These are phyloP conservation scores for Mollisiaceae sp. DNA, from an alignment of 2,329 filamentous ascomycete species.

Conservation along the genomic window DNA sequence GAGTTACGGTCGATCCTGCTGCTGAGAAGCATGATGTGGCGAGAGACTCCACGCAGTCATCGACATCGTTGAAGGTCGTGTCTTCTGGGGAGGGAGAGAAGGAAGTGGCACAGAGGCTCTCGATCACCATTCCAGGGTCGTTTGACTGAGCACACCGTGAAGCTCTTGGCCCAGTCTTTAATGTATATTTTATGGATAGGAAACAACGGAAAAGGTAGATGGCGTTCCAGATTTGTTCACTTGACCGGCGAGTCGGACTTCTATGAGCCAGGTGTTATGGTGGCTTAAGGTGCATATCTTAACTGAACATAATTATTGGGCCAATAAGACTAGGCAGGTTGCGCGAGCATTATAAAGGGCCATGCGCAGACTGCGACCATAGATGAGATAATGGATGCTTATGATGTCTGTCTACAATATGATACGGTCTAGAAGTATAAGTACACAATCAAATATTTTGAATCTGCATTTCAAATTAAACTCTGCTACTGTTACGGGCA, in stretches of 20 bases:
- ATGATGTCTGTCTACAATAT: constrained; percentile 7
- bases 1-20: constrained; percentile 6
- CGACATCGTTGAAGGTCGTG: constrained; percentile 28
- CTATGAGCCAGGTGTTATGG: constrained; percentile 27
- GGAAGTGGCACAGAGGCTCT: constrained; percentile 43
- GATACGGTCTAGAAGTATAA: background rate
- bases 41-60: constrained; percentile 34
- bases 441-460: background rate
- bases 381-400: constrained; percentile 18
- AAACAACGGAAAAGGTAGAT: constrained; percentile 11
- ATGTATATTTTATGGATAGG: constrained; percentile 21
- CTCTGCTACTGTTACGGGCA: background rate
- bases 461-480: background rate
- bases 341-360: constrained; percentile 12
- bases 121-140: constrained; percentile 46
- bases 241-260: constrained; percentile 23
- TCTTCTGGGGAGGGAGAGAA: constrained; percentile 34
- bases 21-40: constrained; percentile 22
- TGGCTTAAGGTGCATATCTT: constrained; percentile 19
- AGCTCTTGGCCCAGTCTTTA: constrained; percentile 5
- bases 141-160: constrained; percentile 29
- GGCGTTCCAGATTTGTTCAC: constrained; percentile 21
- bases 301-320: constrained; percentile 31
- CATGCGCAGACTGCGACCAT: constrained; percentile 22
- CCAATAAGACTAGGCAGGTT: constrained; percentile 13